Evolutionary conservation across 495 filamentous ascomycete genomes (phyloP).

Genomic region (Letharia lupina): DNA sequence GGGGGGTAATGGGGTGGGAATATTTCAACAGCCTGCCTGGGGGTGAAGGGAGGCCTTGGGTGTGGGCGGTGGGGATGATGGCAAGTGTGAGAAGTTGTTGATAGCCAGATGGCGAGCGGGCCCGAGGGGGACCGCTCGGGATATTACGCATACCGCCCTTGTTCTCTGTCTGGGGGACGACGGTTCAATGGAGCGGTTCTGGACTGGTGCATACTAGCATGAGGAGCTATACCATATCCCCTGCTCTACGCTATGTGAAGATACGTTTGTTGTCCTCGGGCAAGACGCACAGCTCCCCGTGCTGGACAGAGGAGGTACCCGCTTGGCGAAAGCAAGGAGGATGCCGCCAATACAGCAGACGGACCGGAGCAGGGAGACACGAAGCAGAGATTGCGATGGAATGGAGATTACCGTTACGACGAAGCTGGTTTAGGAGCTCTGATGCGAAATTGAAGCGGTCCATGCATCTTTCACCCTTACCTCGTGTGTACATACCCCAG

Average conservation of each 20-base stretch:
- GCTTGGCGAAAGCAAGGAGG: background rate
- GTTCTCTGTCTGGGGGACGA: background rate
- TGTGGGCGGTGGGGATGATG: conserved; percentile 56
- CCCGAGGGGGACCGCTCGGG: background rate
- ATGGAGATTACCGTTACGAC: background rate
- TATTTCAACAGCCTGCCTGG: conserved; percentile 54
- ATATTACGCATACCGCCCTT: background rate
- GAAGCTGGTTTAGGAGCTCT: background rate
- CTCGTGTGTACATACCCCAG: background rate
- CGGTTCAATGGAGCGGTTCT: background rate
- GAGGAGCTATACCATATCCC: background rate
- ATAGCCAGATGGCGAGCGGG: background rate
- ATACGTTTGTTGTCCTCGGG: background rate
- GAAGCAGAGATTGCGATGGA: background rate
- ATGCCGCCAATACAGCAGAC: background rate
- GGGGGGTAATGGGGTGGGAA: conserved; percentile 82
- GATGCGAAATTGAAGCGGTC: background rate
- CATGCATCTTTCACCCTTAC: background rate
- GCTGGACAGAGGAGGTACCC: background rate
- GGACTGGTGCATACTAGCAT: background rate
- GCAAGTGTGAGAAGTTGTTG: conserved; percentile 10
- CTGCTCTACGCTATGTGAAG: background rate
- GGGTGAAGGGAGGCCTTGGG: conserved; percentile 52
- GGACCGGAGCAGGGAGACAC: background rate
- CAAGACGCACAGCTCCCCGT: background rate